Base-by-base conservation (phyloP, 73 alveolate genomes). In the Paramecium bursaria region DNA sequence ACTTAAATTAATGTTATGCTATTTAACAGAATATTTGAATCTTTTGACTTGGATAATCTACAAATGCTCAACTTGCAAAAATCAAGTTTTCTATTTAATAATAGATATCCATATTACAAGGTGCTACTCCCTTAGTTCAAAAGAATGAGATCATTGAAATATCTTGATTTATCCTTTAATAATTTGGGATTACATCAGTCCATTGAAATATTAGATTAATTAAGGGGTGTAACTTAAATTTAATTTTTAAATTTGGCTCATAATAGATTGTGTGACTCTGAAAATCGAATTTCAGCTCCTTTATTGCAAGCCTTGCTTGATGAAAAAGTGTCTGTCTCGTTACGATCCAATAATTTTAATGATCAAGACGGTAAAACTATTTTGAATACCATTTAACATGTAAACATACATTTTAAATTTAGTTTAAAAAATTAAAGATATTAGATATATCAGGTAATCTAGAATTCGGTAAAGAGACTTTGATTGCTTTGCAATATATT, bases 311-410 rank as follows among this genome's bases (percentile, higher is more conserved):
- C 50, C 10, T 21, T 67, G 6, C 22, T 67, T 5, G 82, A 67
- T 35, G 82, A 42, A 67, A 35, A 39, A 39, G 82, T 15, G 4
- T 42, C 82, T 11, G 33, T 67, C n/a, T 67, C 82, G 6, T 19
- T 67, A 39, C 33, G 82, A 44, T 31, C 82, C 6, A 67, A 67
- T 67, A 67, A 67, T n/a, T 42, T 67, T 10, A 17, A 53, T 17
- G 82, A 67, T 67, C 17, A 39, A 39, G 82, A 67, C 44, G 82
- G 82, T 19, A 57, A 67, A 42, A 26, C 82, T 1, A 67, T 67
- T n/a, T 42, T 67, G 13, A 67, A 67, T 67, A 17, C 33, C 33
- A 33, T 67, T 3, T 39, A 67, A 15, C 53, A 67, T 67, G 82
- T 67, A 67, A 5, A 7, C 2, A 57, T 26, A 57, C 9, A 25